Percentiles rank a stretch among this genome's conserved stretches.
phyloP scores from a whole-genome alignment of 2,329 filamentous ascomycete species.

The Didymella glomerata region DNA sequence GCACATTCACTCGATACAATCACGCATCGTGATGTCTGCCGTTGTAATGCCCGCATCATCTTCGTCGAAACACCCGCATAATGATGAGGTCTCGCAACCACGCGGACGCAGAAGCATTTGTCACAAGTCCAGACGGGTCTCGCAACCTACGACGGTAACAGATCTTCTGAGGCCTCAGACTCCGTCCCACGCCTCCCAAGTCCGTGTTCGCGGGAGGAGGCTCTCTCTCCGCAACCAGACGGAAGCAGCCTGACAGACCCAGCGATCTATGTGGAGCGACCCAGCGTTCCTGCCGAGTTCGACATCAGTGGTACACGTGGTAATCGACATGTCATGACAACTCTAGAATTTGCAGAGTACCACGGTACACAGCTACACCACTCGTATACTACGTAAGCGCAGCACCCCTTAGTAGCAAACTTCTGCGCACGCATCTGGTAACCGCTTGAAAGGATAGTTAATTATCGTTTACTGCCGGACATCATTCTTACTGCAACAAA shows the following conservation, averaged over 20 bases:
- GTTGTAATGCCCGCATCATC: no score
- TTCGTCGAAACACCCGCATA: neutral
- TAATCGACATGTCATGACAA: neutral
- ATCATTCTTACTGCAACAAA: neutral
- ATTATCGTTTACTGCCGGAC: no score
- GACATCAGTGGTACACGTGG: neutral
- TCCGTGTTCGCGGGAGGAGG: no score
- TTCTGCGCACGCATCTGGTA: neutral
- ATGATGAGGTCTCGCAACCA: neutral
- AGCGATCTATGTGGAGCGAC: neutral
- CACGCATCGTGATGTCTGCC: neutral
- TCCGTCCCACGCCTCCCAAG: no score
- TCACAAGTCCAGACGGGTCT: neutral
- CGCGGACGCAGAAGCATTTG: neutral
- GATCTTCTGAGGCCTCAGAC: neutral
- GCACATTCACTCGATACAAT: neutral
- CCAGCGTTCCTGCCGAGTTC: neutral
- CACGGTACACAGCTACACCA: neutral
- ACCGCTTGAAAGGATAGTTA: no score
- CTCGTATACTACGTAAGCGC: no score
- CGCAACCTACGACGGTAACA: no score
- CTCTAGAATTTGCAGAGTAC: neutral
- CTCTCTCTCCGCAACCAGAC: slow-evolving; percentile 7
- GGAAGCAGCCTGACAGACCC: slow-evolving; percentile 8
- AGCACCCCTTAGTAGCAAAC: no score